A percentile compares a stretch with the other conserved stretches of the same genome.
These are phyloP conservation scores for Neopestalotiopsis sp. DNA, from an alignment of 2,329 filamentous ascomycete species.

Conservation along the genomic window DNA sequence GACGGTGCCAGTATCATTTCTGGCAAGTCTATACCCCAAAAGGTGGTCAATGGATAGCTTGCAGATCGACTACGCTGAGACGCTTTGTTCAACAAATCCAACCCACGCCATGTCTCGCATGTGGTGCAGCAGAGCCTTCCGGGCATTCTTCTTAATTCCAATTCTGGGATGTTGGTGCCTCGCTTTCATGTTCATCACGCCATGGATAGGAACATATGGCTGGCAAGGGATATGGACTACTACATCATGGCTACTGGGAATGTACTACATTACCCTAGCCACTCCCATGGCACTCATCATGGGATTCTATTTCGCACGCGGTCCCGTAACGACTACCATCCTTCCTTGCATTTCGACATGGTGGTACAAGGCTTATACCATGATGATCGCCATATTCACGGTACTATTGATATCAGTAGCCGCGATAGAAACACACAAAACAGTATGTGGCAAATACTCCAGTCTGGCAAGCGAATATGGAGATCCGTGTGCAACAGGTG, in stretches of 20 bases:
- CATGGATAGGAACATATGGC: neutral
- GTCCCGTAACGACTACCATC: constrained; percentile 25
- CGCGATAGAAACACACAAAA: constrained; percentile 28
- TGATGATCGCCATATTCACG: constrained; percentile 20
- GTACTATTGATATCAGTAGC: constrained; percentile 23
- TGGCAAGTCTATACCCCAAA: neutral
- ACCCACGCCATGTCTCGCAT: neutral
- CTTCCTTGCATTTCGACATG: constrained; percentile 31
- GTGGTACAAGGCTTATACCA: constrained; percentile 33
- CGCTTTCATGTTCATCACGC: constrained; percentile 7
- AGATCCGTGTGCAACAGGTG: neutral
- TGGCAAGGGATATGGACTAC: constrained; percentile 14
- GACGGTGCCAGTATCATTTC: constrained; percentile 9
- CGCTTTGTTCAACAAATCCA: constrained; percentile 7
- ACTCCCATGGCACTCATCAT: constrained; percentile 21
- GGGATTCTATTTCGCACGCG: constrained; percentile 26
- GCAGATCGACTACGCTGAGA: neutral
- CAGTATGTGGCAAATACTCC: constrained; percentile 29
- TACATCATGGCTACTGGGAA: constrained; percentile 19
- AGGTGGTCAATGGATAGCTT: neutral
- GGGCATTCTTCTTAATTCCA: constrained; percentile 20
- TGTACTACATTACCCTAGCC: constrained; percentile 27
- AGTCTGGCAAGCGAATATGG: constrained; percentile 3
- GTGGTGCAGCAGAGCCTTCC: constrained; percentile 22
- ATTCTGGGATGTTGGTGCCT: constrained; percentile 18